A percentile compares a stretch with the other conserved stretches of the same genome.
These are phyloP conservation scores for Collybia sp. DNA, from an alignment of 768 basidiomycete genomes.

Conservation along the genomic window DNA sequence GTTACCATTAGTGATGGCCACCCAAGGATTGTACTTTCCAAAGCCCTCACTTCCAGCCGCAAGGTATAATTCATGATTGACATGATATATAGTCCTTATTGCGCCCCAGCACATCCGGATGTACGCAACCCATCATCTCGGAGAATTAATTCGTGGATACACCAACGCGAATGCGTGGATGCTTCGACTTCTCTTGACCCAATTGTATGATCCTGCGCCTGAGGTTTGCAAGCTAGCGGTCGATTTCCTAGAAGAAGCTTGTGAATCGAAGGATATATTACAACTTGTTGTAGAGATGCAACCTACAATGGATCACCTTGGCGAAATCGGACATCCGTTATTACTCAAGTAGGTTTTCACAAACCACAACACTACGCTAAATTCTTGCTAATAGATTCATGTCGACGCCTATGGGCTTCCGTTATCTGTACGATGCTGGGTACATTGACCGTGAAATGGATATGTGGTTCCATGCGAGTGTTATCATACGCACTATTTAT, in stretches of 20 bases:
- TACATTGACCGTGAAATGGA: constrained; percentile 97
- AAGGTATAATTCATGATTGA: constrained; percentile 41
- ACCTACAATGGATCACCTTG: constrained; percentile 92
- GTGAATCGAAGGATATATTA: constrained; percentile 77
- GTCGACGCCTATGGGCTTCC: constrained; percentile 89
- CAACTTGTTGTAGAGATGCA: constrained; percentile 92
- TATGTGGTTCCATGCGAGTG: constrained; percentile 86
- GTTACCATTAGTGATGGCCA: constrained; percentile 80
- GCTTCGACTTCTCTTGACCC: constrained; percentile 85
- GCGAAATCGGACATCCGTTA: constrained; percentile 85
- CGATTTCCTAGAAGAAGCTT: constrained; percentile 84
- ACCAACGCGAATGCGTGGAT: constrained; percentile 79
- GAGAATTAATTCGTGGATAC: constrained; percentile 67
- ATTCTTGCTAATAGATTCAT: constrained; percentile 64
- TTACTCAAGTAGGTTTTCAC: constrained; percentile 66
- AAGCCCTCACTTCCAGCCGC: constrained; percentile 91
- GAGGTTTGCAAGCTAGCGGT: constrained; percentile 92
- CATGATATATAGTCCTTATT: background rate
- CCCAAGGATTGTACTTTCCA: constrained; percentile 87
- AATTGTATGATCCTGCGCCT: constrained; percentile 88
- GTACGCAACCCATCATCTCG: constrained; percentile 86
- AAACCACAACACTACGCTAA: too few relatives aligned
- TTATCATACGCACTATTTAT: background rate
- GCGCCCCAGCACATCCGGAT: constrained; percentile 72
- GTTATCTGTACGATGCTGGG: constrained; percentile 84